Evolutionary conservation across 139 green algal species (phyloP), one percentile per base, ranked within the genome.

Genomic region (Chlamydomonas sp.): DNA sequence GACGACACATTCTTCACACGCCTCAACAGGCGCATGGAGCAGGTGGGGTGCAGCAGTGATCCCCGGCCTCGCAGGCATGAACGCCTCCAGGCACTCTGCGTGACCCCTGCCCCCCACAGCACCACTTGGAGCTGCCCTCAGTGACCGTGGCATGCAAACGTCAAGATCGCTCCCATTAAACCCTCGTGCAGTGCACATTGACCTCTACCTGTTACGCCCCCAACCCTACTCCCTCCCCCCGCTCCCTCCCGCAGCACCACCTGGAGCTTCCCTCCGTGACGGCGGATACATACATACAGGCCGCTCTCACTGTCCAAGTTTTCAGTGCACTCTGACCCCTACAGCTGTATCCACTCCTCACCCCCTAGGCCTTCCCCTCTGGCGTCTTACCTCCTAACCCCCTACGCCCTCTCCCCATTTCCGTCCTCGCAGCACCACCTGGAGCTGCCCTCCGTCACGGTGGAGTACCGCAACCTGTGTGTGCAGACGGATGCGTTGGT

Each of bases 401-500:
- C 16, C 78, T 31, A 20, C 60, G 18, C 62, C 5, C 78, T 5
- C 8, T 75, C 31, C 20, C n/a, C n/a, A 3, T n/a, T 16, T 69
- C 1, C 58, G 68, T 58, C 1, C 69, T 49, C 31, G 59, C 15
- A 90, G 87, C 73, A 79, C n/a, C 72, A 66, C 4, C 31, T 85
- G 31, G 3, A 62, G 16, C 62, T 90, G 20, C 87, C 87, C 66
- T 63, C 66, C 59, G 77, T 90, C 57, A 78, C 63, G 31, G 80
- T 97, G 2, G 95, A 97, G 84, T 97, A 96, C 78, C 90, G 90
- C 31, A 71, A 92, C 49, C 79, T 97, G 18, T 90, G 84, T 0
- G 90, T 97, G 15, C 89, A 93, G 63, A 95, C 95, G 2, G 92
- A 95, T 63, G 95, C 95, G 1, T 66, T 96, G 61, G 89, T 98